Evolutionary conservation across 768 basidiomycete species (phyloP).

Genomic region (Naematelia aurantialba): DNA sequence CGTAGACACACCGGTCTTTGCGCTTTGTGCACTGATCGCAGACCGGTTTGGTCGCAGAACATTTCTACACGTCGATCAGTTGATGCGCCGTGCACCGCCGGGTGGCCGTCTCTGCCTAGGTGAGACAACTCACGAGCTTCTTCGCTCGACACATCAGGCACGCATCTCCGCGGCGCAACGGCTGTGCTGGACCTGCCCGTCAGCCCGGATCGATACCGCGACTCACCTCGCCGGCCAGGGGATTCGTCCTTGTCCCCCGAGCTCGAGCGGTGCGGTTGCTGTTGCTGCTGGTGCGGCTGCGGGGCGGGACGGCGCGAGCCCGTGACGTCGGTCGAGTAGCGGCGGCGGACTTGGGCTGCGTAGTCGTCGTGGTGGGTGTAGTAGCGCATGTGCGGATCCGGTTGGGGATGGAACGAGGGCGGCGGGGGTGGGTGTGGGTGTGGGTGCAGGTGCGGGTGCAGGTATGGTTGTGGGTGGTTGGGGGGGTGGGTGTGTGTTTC

Average conservation of each 20-base stretch:
- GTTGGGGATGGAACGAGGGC: background rate
- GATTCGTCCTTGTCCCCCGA: background rate
- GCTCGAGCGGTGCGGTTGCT: background rate
- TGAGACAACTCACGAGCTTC: conserved; percentile 27
- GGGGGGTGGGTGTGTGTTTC: background rate
- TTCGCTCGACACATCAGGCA: conserved; percentile 43
- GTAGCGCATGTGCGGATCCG: background rate
- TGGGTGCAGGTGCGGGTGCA: background rate
- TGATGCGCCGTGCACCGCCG: background rate
- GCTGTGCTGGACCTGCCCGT: conserved; percentile 22
- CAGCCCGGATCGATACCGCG: background rate
- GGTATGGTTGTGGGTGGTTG: background rate
- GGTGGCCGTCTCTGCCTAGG: background rate
- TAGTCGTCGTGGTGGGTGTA: background rate
- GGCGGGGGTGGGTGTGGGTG: background rate
- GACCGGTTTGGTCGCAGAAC: conserved; percentile 30
- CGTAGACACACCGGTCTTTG: conserved; percentile 37
- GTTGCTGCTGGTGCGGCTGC: background rate
- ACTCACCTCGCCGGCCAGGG: background rate
- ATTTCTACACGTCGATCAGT: conserved; percentile 25
- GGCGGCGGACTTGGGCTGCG: background rate
- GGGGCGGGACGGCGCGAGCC: background rate
- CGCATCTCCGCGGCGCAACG: conserved; percentile 33
- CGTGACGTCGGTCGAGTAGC: background rate
- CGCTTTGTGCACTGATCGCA: conserved; percentile 40